Conservation (phyloP, 345 rosid genomes). For the Hibiscus mutabilis region DNA sequence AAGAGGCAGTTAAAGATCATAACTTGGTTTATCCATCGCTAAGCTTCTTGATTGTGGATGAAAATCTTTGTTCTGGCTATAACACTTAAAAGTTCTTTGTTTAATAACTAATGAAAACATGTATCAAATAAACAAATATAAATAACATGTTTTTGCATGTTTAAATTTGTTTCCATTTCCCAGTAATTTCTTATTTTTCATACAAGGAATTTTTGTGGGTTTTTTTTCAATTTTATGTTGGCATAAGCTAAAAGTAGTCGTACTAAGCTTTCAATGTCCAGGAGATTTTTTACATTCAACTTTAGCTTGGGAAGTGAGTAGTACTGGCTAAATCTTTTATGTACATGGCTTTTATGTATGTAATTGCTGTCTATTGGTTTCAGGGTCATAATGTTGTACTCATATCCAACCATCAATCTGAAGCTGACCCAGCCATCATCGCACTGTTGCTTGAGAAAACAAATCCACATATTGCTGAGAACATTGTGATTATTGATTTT, state of each 20-base stretch:
- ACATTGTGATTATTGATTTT: constrained; percentile 42
- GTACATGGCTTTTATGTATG: constrained; percentile 7
- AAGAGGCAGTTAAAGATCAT: neutral
- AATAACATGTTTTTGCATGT: neutral
- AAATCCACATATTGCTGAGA: constrained; percentile 55
- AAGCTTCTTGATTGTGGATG: neutral
- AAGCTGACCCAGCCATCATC: constrained; percentile 93
- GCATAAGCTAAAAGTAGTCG: neutral
- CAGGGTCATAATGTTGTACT: constrained; percentile 88
- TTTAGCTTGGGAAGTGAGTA: neutral
- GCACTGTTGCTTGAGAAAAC: constrained; percentile 80
- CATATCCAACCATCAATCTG: constrained; percentile 94
- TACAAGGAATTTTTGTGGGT: neutral
- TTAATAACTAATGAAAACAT: neutral
- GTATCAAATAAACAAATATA: neutral
- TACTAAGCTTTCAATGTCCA: neutral
- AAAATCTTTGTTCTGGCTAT: neutral
- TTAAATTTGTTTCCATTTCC: neutral
- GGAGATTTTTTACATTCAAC: neutral
- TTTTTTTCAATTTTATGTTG: neutral
- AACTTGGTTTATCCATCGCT: neutral
- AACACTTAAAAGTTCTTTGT: neutral
- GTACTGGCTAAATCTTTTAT: neutral
- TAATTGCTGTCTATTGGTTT: constrained; percentile 17
- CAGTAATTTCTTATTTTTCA: neutral